These are phyloP conservation scores for Globomyces sp. DNA, from an alignment of 371 early-diverging fungal species.

Conservation along the genomic window DNA sequence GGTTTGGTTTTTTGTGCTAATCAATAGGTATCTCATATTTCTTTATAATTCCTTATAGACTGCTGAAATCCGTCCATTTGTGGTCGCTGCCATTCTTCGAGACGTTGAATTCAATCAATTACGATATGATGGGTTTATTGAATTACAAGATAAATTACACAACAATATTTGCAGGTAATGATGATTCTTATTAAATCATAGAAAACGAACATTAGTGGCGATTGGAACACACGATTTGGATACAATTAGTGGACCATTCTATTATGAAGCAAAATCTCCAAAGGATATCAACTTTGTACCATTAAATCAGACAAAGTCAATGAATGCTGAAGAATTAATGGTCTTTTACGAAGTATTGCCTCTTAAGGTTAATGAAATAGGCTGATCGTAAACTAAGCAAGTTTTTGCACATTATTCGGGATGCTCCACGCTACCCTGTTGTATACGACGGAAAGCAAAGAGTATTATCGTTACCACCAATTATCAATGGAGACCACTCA, in stretches of 20 bases:
- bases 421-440: slow-evolving; percentile 90
- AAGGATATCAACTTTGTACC: slow-evolving; percentile 93
- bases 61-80: slow-evolving; percentile 77
- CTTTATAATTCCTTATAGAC: slow-evolving; percentile 25
- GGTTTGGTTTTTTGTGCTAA: slow-evolving; percentile 35
- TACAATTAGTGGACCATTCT: slow-evolving; percentile 91
- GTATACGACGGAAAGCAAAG: slow-evolving; percentile 81
- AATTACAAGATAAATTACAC: slow-evolving; percentile 99
- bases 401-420: slow-evolving; percentile 91
- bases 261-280: slow-evolving; percentile 90
- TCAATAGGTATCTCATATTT: too few species aligned
- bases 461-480: slow-evolving; percentile 98
- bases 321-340: slow-evolving; percentile 90
- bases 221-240: slow-evolving; percentile 99
- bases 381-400: slow-evolving; percentile 72
- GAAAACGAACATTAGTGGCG: slow-evolving; percentile 94
- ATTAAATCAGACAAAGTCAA: slow-evolving; percentile 84
- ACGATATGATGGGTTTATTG: slow-evolving; percentile 94
- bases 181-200: too few species aligned
- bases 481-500: slow-evolving; percentile 98
- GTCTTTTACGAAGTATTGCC: slow-evolving; percentile 70
- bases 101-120: slow-evolving; percentile 81
- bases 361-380: slow-evolving; percentile 16
- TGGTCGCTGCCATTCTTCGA: slow-evolving; percentile 95
- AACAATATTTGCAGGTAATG: slow-evolving; percentile 79